Evolutionary conservation across 2,329 filamentous ascomycete genomes (phyloP).

Genomic region (Nigrograna mackinnonii): DNA sequence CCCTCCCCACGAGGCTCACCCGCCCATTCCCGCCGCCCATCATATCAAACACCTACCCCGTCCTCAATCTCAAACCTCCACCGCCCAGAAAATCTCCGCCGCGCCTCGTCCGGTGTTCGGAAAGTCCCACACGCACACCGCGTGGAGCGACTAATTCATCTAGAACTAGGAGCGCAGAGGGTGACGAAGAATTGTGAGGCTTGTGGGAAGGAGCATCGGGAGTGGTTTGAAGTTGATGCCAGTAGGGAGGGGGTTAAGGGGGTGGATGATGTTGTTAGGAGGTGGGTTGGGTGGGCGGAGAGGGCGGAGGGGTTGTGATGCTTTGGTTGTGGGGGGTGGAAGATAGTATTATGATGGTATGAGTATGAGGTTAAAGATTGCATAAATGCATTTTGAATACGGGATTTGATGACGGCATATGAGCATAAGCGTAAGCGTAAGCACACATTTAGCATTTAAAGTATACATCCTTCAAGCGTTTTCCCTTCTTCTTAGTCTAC

Average conservation of each 20-base stretch:
- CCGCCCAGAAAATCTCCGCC: slow-evolving; percentile 9
- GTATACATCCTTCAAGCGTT: too few species aligned
- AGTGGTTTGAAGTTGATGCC: slow-evolving; percentile 93
- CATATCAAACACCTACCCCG: slow-evolving; percentile 19
- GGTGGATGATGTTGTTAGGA: slow-evolving; percentile 73
- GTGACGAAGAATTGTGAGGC: slow-evolving; percentile 69
- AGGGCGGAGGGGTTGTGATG: slow-evolving; percentile 3
- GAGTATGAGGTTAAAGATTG: too few species aligned
- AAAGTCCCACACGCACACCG: slow-evolving; percentile 86
- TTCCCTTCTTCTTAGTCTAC: too few species aligned
- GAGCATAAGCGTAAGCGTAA: too few species aligned
- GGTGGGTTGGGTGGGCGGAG: slow-evolving; percentile 88
- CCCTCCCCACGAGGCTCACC: slow-evolving; percentile 28
- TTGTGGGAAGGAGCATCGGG: slow-evolving; percentile 84
- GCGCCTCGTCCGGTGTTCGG: slow-evolving; percentile 43
- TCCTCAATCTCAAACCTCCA: not conserved
- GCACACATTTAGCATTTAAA: too few species aligned
- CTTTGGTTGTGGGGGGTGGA: too few species aligned
- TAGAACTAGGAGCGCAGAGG: slow-evolving; percentile 72
- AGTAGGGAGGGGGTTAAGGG: slow-evolving; percentile 68
- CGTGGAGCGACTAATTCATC: slow-evolving; percentile 86
- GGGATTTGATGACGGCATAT: too few species aligned
- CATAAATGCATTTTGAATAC: too few species aligned
- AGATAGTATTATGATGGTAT: too few species aligned
- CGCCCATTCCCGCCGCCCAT: slow-evolving; percentile 25